phyloP scores from a whole-genome alignment of 139 green algal genomes.

The Nannochloris sp. region DNA sequence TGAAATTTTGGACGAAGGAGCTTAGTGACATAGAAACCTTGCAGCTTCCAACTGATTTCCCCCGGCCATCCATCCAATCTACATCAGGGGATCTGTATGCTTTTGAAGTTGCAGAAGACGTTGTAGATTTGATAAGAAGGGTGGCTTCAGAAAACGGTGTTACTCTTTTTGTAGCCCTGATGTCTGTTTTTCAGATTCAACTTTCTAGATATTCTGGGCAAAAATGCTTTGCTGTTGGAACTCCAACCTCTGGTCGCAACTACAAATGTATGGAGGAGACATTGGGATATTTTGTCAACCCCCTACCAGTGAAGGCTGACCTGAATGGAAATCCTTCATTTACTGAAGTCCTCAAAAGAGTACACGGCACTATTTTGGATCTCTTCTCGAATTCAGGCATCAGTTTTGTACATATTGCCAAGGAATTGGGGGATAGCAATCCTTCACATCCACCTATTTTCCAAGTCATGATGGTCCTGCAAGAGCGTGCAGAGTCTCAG shows the following conservation, averaged over 20 bases:
- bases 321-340: slow-evolving; percentile 3
- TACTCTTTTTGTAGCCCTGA: not conserved
- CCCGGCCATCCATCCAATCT: not conserved
- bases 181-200: slow-evolving; percentile 5
- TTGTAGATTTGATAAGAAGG: not conserved
- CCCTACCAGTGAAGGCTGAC: not conserved
- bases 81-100: not conserved
- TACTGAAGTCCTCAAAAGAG: not conserved
- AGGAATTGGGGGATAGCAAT: not conserved
- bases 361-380: not conserved
- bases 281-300: slow-evolving; percentile 15
- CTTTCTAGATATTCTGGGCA: not conserved
- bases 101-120: slow-evolving; percentile 4
- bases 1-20: slow-evolving; percentile 9
- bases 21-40: not conserved
- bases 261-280: not conserved
- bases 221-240: not conserved
- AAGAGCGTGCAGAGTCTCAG: not conserved
- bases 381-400: not conserved
- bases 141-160: not conserved
- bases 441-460: slow-evolving; percentile 10
- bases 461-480: slow-evolving; percentile 10
- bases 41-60: slow-evolving; percentile 9
- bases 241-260: slow-evolving; percentile 4
- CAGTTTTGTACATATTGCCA: slow-evolving; percentile 7